Evolutionary conservation across 139 green algal genomes (phyloP), one percentile per base, ranked within the genome.

Genomic region (Chlamydomonas sphaeroides): DNA sequence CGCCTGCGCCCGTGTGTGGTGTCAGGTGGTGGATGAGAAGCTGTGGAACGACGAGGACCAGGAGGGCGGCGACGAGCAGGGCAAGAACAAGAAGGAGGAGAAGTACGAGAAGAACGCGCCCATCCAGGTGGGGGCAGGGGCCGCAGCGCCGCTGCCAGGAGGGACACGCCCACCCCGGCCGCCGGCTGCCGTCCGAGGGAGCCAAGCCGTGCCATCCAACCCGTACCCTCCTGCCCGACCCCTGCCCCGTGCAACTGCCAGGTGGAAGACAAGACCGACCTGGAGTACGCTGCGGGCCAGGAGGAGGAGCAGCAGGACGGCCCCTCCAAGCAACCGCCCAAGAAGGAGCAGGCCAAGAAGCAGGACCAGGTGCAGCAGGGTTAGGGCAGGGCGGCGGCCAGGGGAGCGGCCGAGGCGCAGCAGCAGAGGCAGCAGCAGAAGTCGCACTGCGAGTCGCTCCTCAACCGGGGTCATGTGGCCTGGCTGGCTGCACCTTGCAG

Each of bases 21-120:
- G 14, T 11, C 70, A 90, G 83, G 80, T 79, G 18, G 96, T 99
- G 48, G 97, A 99, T 84, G 97, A 99, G 92, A 86, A 88, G 68
- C 75, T 99, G 81, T 99, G 97, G 96, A 88, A 93, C 42, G 90
- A 89, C 28, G 85, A 97, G 14, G 85, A 73, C 23, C 10, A 73
- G 6, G 63, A 21, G 20, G 53, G 88, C 33, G 91, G 95, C 38
- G 78, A 90, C 42, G 83, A 92, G 48, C 84, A 93, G 51, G 61
- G 85, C 25, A 53, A 88, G 28, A 82, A 93, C 51, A 70, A 92
- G 79, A 83, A 85, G 65, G 79, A 92, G 62, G 92, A 95, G 71
- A 93, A 93, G 82, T 90, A 93, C 30, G 93, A 97, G 65, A 90
- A 92, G 79, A 85, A 94, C 30, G 86, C 86, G 17, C 79, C 89